Evolutionary conservation across 768 basidiomycete genomes (phyloP).

Genomic region (Lanmaoa rubissima): DNA sequence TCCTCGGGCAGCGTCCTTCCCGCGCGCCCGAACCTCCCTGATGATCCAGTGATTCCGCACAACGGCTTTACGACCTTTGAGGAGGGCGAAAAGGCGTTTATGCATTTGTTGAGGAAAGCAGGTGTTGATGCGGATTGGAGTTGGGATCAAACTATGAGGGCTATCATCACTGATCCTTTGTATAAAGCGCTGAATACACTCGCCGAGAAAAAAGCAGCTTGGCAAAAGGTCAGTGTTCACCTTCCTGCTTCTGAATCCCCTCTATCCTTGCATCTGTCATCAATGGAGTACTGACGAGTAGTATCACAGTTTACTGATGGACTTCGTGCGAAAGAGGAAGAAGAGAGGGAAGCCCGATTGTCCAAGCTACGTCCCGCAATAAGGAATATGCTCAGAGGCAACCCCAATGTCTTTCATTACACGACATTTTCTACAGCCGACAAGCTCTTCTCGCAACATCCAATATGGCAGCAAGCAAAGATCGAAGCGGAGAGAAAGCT

Average conservation of each 20-base stretch:
- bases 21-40: constrained; percentile 75
- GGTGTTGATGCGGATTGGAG: constrained; percentile 92
- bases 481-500: constrained; percentile 82
- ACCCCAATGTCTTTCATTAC: constrained; percentile 87
- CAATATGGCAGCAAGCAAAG: constrained; percentile 87
- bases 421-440: constrained; percentile 90
- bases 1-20: constrained; percentile 61
- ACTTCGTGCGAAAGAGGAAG: constrained; percentile 77
- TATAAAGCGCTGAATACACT: constrained; percentile 93
- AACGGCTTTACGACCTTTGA: constrained; percentile 84
- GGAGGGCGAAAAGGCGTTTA: constrained; percentile 94
- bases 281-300: constrained; percentile 6
- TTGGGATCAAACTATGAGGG: constrained; percentile 98
- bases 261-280: background rate
- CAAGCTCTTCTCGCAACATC: constrained; percentile 79
- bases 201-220: constrained; percentile 91
- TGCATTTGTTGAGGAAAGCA: constrained; percentile 82
- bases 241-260: background rate
- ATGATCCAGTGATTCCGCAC: constrained; percentile 85
- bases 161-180: constrained; percentile 95
- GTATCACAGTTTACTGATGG: constrained; percentile 61
- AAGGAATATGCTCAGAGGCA: constrained; percentile 82
- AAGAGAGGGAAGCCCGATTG: constrained; percentile 81
- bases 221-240: constrained; percentile 73
- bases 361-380: constrained; percentile 84